Evolutionary conservation across 768 basidiomycete species (phyloP).

Genomic region (Lactarius psammicola): DNA sequence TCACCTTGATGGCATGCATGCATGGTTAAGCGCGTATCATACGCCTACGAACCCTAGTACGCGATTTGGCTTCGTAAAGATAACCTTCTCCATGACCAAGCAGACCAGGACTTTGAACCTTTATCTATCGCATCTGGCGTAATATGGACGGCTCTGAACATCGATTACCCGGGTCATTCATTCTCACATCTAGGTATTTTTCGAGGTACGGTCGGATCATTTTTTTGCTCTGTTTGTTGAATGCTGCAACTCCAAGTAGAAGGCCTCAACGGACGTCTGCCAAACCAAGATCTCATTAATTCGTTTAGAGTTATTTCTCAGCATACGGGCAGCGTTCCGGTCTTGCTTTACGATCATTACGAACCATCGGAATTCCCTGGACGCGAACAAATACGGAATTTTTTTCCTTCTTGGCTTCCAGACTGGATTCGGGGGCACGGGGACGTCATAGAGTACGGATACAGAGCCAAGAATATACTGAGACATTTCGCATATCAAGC

Average conservation of each 20-base stretch:
- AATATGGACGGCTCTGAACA: slow-evolving; percentile 91
- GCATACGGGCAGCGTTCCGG: slow-evolving; percentile 72
- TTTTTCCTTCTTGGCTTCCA: slow-evolving; percentile 49
- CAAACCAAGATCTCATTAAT: slow-evolving; percentile 94
- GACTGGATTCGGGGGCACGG: slow-evolving; percentile 41
- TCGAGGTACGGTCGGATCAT: slow-evolving; percentile 58
- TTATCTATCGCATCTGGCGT: slow-evolving; percentile 74
- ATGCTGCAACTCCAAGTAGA: slow-evolving; percentile 48
- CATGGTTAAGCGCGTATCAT: slow-evolving; percentile 87
- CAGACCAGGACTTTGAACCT: slow-evolving; percentile 66
- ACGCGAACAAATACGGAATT: slow-evolving; percentile 32
- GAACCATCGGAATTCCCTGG: slow-evolving; percentile 46
- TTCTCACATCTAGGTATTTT: slow-evolving; percentile 96
- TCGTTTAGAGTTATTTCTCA: slow-evolving; percentile 70
- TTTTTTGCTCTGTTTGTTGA: not conserved
- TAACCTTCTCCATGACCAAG: not conserved
- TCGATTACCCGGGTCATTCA: slow-evolving; percentile 96
- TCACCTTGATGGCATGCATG: slow-evolving; percentile 88
- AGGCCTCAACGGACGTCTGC: slow-evolving; percentile 90
- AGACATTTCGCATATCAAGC: slow-evolving; percentile 74
- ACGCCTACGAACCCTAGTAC: slow-evolving; percentile 62
- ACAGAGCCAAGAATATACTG: slow-evolving; percentile 63
- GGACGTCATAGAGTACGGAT: slow-evolving; percentile 51
- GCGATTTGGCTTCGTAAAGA: slow-evolving; percentile 22
- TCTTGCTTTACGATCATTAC: slow-evolving; percentile 77